phyloP scores from a whole-genome alignment of 257 asterid genomes.

The Solanum clarkiae region DNA sequence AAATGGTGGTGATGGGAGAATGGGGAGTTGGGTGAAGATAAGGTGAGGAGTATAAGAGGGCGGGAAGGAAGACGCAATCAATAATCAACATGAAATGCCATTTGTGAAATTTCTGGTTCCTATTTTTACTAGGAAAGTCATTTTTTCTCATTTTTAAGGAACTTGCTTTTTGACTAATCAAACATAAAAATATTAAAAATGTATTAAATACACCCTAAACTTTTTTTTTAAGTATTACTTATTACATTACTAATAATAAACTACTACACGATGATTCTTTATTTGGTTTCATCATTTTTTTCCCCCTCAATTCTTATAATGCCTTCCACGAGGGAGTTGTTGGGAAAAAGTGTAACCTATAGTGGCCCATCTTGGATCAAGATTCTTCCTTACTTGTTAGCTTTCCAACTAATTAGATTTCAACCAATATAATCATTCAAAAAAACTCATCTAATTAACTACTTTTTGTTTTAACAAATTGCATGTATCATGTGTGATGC shows the following conservation, averaged over 20 bases:
- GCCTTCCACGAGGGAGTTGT: neutral
- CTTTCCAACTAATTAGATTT: neutral
- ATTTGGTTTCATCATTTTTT: neutral
- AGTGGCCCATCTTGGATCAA: neutral
- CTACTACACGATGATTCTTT: neutral
- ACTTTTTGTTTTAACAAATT: neutral
- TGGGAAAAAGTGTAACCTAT: neutral
- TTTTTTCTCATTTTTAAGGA: neutral
- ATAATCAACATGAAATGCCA: neutral
- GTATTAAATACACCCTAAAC: neutral
- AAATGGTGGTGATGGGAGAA: neutral
- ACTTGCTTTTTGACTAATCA: neutral
- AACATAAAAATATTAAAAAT: neutral
- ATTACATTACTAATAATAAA: neutral
- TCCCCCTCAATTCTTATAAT: neutral
- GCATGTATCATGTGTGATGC: neutral
- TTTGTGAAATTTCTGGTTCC: rapidly evolving
- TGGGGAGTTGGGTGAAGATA: neutral
- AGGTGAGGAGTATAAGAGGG: neutral
- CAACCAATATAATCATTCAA: neutral
- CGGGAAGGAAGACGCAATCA: neutral
- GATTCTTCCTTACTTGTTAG: neutral
- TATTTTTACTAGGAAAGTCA: rapidly evolving
- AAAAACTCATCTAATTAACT: neutral
- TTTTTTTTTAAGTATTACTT: neutral